These are phyloP conservation scores for Sclerotinia trifoliorum DNA, from an alignment of 2,329 filamentous ascomycete genomes.

Conservation along the genomic window DNA sequence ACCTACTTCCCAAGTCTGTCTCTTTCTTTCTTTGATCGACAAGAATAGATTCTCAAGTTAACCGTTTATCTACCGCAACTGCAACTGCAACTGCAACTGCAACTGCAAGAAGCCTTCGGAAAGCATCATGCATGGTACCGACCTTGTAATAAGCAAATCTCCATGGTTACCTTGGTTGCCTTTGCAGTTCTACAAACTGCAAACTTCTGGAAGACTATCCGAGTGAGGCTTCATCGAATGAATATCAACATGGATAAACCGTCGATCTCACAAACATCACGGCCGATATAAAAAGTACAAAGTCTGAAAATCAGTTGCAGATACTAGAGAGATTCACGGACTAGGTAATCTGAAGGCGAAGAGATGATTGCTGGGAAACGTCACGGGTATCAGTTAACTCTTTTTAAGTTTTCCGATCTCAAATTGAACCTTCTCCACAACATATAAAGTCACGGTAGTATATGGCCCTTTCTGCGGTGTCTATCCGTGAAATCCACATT, in stretches of 20 bases:
- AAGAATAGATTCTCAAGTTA: background rate
- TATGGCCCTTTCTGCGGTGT: slow-evolving; percentile 6
- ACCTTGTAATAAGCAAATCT: background rate
- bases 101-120: slow-evolving; percentile 11
- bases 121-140: slow-evolving; percentile 12
- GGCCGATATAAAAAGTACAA: background rate
- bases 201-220: slow-evolving; percentile 12
- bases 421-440: slow-evolving; percentile 1
- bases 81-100: background rate
- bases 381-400: background rate
- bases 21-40: slow-evolving; percentile 12
- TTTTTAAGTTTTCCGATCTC: background rate
- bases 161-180: background rate
- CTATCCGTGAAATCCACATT: slow-evolving; percentile 19
- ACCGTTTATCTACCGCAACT: background rate
- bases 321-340: background rate
- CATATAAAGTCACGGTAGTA: background rate
- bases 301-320: slow-evolving; percentile 4
- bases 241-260: slow-evolving; percentile 20
- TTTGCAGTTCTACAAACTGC: background rate
- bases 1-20: too few species aligned
- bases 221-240: slow-evolving; percentile 1
- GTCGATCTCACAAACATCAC: background rate
- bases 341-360: too few species aligned
- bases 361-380: too few species aligned